Percentiles rank a stretch among this genome's conserved stretches.
phyloP scores from a whole-genome alignment of 805 yeast genomes.

The Zygosaccharomyces bisporus region DNA sequence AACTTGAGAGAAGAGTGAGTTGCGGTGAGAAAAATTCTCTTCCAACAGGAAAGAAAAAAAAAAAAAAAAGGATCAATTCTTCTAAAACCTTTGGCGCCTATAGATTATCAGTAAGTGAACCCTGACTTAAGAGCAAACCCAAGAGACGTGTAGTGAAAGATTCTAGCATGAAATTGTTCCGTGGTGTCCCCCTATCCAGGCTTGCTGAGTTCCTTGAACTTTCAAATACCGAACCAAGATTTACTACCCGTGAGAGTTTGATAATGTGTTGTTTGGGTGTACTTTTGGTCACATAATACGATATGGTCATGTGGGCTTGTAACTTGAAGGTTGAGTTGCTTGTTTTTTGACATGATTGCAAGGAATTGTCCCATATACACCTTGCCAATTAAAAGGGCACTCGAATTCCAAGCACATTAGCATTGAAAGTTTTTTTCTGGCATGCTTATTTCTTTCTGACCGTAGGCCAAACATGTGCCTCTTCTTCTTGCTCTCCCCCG shows the following conservation, averaged over 20 bases:
- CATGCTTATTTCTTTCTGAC: no score
- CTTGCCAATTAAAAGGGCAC: no score
- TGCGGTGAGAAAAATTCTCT: not conserved
- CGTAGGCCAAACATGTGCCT: not conserved
- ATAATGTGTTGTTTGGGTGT: not conserved
- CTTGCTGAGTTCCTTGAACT: not conserved
- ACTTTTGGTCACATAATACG: not conserved
- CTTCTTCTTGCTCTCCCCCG: not conserved
- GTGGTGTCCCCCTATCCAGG: slow-evolving; percentile 1
- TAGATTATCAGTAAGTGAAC: not conserved
- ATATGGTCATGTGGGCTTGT: not conserved
- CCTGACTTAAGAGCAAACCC: not conserved
- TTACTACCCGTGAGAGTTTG: not conserved
- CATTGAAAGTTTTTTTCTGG: no score
- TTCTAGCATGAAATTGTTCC: not conserved
- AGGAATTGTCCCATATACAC: no score
- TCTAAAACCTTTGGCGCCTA: not conserved
- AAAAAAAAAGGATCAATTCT: not conserved
- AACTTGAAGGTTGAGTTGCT: no score
- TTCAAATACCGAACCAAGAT: not conserved
- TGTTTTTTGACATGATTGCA: no score
- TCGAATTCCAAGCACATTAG: no score
- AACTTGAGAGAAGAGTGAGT: not conserved
- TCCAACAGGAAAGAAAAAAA: not conserved
- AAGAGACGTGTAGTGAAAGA: not conserved